These are phyloP conservation scores for Chytriomyces confervae DNA, from an alignment of 192 early-diverging fungal species.

Conservation along the genomic window DNA sequence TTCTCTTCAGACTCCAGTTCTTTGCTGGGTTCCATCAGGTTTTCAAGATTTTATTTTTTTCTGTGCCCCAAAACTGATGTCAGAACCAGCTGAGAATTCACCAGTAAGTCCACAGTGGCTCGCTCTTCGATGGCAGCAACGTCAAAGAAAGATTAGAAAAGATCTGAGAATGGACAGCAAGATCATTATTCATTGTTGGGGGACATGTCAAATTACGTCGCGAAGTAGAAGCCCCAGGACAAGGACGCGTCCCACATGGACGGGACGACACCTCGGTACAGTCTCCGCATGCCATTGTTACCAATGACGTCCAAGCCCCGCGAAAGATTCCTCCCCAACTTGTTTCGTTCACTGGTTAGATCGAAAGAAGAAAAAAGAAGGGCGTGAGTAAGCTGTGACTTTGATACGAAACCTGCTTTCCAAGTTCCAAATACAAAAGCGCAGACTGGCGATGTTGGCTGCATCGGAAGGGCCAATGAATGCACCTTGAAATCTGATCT, in stretches of 20 bases:
- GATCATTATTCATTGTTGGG: conserved; percentile 45
- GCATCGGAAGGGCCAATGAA: not conserved
- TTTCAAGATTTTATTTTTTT: not conserved
- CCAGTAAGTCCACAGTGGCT: not conserved
- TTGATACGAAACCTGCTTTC: no score
- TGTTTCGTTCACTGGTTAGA: conserved; percentile 33
- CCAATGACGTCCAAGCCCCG: conserved; percentile 52
- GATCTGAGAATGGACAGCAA: conserved; percentile 56
- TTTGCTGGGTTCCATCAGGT: not conserved
- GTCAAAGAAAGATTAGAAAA: conserved; percentile 81
- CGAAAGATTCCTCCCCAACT: conserved; percentile 49
- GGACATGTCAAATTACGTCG: conserved; percentile 64
- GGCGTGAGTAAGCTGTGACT: no score
- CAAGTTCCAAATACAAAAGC: not conserved
- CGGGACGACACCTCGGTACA: conserved; percentile 87
- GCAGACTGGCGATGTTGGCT: not conserved
- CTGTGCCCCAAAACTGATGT: not conserved
- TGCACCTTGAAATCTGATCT: conserved; percentile 58
- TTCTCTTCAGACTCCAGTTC: not conserved
- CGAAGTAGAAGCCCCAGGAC: conserved; percentile 97
- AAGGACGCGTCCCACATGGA: conserved; percentile 87
- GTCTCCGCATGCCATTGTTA: conserved; percentile 62
- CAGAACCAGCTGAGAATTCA: not conserved
- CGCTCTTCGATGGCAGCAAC: conserved; percentile 49
- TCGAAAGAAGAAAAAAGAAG: no score